A percentile compares a stretch with the other conserved stretches of the same genome.
Conservation (phyloP, 169 alveolate genomes). For the Plasmodium cynomolgi region DNA sequence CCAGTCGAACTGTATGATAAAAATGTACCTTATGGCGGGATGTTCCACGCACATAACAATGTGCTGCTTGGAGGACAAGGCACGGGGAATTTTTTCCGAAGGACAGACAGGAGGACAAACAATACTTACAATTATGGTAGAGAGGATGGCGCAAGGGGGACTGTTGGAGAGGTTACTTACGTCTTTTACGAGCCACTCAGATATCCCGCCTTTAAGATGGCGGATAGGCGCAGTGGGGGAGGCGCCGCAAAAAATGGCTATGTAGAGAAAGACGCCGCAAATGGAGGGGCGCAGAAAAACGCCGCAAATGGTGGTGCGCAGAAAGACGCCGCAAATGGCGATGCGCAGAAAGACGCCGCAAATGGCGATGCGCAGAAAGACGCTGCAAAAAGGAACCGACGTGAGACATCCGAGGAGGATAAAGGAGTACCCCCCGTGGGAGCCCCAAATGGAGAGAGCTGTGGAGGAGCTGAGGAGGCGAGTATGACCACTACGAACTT, state of each 20-base stretch:
- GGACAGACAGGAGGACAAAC: neutral
- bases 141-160: neutral
- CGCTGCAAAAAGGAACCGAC: neutral
- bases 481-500: neutral
- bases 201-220: slow-evolving; percentile 57
- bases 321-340: neutral
- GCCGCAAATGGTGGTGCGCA: no score
- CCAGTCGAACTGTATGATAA: neutral
- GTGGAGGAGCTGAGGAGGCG: neutral
- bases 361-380: neutral
- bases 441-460: neutral
- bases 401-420: neutral
- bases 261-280: no score
- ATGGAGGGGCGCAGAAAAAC: no score
- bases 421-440: neutral
- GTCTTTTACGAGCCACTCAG: slow-evolving; percentile 39
- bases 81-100: neutral
- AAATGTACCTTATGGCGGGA: neutral
- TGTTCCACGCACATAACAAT: neutral
- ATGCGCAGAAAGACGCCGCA: no score
- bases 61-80: neutral
- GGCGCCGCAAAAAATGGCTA: no score
- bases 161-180: neutral
- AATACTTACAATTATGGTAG: neutral
- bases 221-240: slow-evolving; percentile 14